phyloP scores from a whole-genome alignment of 306 rosid genomes.

The Quercus berberidifolia region DNA sequence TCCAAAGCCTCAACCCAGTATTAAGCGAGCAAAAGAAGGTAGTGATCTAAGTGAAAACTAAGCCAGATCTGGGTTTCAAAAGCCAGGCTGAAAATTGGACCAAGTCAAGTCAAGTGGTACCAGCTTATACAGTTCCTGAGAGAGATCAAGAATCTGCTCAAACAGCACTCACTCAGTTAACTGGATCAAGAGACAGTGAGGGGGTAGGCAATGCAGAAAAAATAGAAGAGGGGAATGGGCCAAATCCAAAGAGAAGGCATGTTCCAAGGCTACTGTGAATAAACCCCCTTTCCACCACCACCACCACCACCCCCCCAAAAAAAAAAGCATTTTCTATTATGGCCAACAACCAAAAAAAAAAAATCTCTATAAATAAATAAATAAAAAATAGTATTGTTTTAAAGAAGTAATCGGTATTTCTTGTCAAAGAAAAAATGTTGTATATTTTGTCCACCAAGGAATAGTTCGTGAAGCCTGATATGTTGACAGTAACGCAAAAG shows the following conservation, averaged over 20 bases:
- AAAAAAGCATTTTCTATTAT: too few relatives aligned
- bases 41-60: constrained; percentile 26
- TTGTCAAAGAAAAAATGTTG: too few relatives aligned
- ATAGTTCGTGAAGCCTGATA: too few relatives aligned
- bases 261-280: not conserved
- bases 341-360: too few relatives aligned
- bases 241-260: constrained; percentile 84
- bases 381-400: too few relatives aligned
- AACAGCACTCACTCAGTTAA: constrained; percentile 35
- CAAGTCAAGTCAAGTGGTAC: constrained; percentile 38
- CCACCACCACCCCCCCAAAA: too few relatives aligned
- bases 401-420: too few relatives aligned
- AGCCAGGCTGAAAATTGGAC: constrained; percentile 45
- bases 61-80: constrained; percentile 54
- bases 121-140: constrained; percentile 31
- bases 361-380: too few relatives aligned
- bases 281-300: too few relatives aligned
- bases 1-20: constrained; percentile 59
- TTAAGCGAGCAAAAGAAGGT: constrained; percentile 66
- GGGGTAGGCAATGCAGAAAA: constrained; percentile 51
- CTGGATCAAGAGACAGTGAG: constrained; percentile 62
- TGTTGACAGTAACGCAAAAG: too few relatives aligned
- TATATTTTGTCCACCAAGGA: too few relatives aligned
- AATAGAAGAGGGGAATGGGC: constrained; percentile 61
- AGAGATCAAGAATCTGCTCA: constrained; percentile 41